Evolutionary conservation across 116 monocot species (phyloP), one percentile per base, ranked within the genome.

Genomic region (Posidonia oceanica): DNA sequence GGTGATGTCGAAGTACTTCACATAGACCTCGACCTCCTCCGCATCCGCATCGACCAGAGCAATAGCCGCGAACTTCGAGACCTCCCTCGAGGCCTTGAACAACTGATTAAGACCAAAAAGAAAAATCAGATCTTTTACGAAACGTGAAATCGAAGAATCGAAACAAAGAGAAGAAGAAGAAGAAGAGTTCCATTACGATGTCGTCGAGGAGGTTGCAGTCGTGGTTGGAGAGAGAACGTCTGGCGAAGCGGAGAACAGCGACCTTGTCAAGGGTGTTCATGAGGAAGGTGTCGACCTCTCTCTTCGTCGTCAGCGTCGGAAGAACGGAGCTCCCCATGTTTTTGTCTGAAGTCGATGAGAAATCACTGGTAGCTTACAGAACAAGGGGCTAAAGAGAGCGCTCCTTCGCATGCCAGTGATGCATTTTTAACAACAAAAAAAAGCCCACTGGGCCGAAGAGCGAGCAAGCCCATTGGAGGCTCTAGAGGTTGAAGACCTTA

Each of bases 241-340:
- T 71, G 63, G 91, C 91, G 65, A 96, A 96, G 56, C 96, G 85
- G 75, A 96, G 87, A 53, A 96, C 81, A 66, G 86, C 71, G 53
- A 96, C 91, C 74, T 85, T 91, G 74, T 96, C 91, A 21, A 96
- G 91, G 63, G 95, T 96, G 75, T 96, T 91, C 40, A 87, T 71
- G 66, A 96, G 91, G 44, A 71, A 63, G 12, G 42, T 69, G 64
- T 96, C 91, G 14, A 96, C 78, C 67, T 88, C 96, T 55, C 52
- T 39, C 78, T 96, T 96, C 73, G 23, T 81, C 53, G 69, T 79
- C 59, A 96, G 66, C 64, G 78, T 83, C 53, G 75, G 80, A 40
- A 91, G 66, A 4, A 88, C 23, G 55, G 74, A 74, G 70, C 74
- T 78, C 44, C 40, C 72, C 78, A 78, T n/a, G n/a, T 78, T 17